A percentile compares a stretch with the other conserved stretches of the same genome.
Conservation (phyloP, 169 alveolate species). For the Cyclospora cayetanensis region DNA sequence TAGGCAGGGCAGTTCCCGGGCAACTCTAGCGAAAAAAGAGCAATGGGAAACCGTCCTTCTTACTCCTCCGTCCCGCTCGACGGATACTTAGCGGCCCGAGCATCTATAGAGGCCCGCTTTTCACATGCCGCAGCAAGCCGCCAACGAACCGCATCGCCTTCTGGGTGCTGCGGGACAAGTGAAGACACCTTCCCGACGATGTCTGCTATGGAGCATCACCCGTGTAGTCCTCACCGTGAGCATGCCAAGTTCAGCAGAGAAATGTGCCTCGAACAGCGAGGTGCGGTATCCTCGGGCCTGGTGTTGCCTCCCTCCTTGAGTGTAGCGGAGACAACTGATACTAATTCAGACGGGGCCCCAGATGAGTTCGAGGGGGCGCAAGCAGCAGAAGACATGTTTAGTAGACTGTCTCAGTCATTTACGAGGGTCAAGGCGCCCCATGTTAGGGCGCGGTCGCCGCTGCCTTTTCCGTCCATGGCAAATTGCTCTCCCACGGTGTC, state of each 20-base stretch:
- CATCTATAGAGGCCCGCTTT: conserved; percentile 57
- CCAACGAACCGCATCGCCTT: background rate
- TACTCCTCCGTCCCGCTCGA: conserved; percentile 37
- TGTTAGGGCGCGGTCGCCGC: conserved; percentile 64
- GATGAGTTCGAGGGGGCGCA: conserved; percentile 14
- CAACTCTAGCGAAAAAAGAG: background rate
- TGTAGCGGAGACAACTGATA: conserved; percentile 28
- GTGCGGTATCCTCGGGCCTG: background rate
- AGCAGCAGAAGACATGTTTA: background rate
- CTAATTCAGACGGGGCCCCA: conserved; percentile 41
- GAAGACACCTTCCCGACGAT: background rate
- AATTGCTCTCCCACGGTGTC: conserved; percentile 1
- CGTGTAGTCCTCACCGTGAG: background rate
- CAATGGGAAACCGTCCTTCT: conserved; percentile 67
- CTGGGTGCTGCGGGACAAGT: conserved; percentile 9
- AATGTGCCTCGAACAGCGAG: background rate
- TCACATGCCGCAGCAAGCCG: background rate
- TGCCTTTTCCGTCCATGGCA: conserved; percentile 57
- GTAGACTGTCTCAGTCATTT: background rate
- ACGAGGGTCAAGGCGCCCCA: conserved; percentile 5
- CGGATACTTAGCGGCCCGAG: conserved; percentile 51
- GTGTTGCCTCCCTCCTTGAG: conserved; percentile 10
- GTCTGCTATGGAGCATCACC: background rate
- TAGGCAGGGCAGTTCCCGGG: background rate
- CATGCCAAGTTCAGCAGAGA: background rate